phyloP scores from a whole-genome alignment of 805 yeast genomes.

The Candida lessepsii region DNA sequence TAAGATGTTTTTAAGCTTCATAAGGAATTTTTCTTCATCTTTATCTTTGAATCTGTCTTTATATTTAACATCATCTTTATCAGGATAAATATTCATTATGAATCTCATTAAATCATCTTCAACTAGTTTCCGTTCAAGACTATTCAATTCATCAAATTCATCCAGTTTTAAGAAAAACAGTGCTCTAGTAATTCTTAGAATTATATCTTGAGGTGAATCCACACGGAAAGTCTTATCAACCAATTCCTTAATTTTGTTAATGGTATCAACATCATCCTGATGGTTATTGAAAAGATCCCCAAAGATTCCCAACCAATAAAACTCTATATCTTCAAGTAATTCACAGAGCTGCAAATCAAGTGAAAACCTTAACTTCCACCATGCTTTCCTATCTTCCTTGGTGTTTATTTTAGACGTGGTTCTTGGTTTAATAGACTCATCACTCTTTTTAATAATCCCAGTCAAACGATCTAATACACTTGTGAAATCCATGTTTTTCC shows the following conservation, averaged over 20 bases:
- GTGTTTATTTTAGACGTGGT: conserved; percentile 53
- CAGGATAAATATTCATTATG: too few relatives aligned
- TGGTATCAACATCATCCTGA: neutral
- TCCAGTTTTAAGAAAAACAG: too few relatives aligned
- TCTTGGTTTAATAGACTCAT: conserved; percentile 54
- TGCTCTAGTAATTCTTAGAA: too few relatives aligned
- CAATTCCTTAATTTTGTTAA: neutral
- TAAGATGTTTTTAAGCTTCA: too few relatives aligned
- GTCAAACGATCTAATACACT: conserved; percentile 36
- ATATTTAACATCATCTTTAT: too few relatives aligned
- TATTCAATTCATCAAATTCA: too few relatives aligned
- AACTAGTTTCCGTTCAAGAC: too few relatives aligned
- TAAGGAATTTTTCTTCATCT: too few relatives aligned
- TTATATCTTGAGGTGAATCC: too few relatives aligned
- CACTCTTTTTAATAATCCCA: conserved; percentile 58
- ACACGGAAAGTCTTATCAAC: neutral
- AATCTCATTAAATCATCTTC: too few relatives aligned
- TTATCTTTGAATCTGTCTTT: too few relatives aligned
- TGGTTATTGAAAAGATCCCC: conserved; percentile 52
- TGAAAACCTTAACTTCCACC: conserved; percentile 75
- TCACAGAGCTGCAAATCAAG: conserved; percentile 57
- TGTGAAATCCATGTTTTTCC: conserved; percentile 30
- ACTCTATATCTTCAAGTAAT: conserved; percentile 59
- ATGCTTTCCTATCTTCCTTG: conserved; percentile 57
- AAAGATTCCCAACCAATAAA: conserved; percentile 77